Conservation (phyloP, 768 basidiomycete species). For the Mycena floridula region DNA sequence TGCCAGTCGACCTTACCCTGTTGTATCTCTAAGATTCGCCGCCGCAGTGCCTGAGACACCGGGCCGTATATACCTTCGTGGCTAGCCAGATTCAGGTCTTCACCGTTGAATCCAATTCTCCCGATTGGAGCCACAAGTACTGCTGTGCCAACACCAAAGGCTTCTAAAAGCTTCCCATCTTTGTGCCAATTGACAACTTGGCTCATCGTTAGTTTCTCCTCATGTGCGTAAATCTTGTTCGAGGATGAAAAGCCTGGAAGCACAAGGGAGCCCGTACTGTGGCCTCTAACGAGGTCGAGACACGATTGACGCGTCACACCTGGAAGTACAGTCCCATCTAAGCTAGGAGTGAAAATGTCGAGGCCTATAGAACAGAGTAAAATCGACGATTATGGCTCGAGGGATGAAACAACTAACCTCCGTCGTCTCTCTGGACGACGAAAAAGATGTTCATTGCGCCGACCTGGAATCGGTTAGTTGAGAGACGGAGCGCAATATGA, state of each 20-base stretch:
- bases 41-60: constrained; percentile 60
- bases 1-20: constrained; percentile 57
- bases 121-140: constrained; percentile 61
- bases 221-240: constrained; percentile 38
- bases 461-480: too few relatives aligned
- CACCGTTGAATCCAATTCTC: constrained; percentile 51
- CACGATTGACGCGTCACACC: constrained; percentile 86
- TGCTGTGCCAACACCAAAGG: constrained; percentile 76
- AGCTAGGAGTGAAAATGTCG: constrained; percentile 76
- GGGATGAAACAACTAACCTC: too few relatives aligned
- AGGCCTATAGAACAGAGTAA: constrained; percentile 33
- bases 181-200: constrained; percentile 43
- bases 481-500: too few relatives aligned
- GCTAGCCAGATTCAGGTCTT: constrained; percentile 44
- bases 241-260: constrained; percentile 35
- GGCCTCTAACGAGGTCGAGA: constrained; percentile 56
- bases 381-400: too few relatives aligned
- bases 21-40: constrained; percentile 65
- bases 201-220: constrained; percentile 52
- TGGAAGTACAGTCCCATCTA: constrained; percentile 85
- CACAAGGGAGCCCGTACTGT: constrained; percentile 38
- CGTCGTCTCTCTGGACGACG: too few relatives aligned
- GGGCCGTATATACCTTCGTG: constrained; percentile 39
- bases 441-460: too few relatives aligned
- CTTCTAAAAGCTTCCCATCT: constrained; percentile 59